Base-by-base conservation (phyloP, 345 rosid genomes). In the Stellera chamaejasme region DNA sequence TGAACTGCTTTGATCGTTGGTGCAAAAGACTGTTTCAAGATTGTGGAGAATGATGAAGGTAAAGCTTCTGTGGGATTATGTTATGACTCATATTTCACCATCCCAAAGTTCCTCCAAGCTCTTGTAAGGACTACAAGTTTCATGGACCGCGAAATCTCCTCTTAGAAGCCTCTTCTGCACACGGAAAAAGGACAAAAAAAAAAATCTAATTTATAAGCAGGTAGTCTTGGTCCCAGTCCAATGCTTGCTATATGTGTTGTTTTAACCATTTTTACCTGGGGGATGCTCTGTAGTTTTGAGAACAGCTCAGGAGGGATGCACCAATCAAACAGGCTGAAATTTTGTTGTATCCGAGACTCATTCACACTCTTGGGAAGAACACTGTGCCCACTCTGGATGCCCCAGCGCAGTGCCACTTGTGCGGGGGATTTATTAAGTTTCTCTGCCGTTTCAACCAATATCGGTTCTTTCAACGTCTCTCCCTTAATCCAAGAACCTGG, bases 401-500 rank as follows among this genome's bases (percentile, higher is more conserved):
- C 85, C 88, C 88, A 75, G 0, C 77, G 74, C 49, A 79, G 69
- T 14, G 88, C 81, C 26, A 79, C 72, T 50, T 79, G 88, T 46
- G 83, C 85, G 4, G 78, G 81, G 6, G 85, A 75, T 52, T 79
- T 82, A 59, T 71, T 64, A 27, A 73, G 72, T 46, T 79, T 69
- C 25, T 69, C 71, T 0, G 82, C 79, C 50, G 69, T 63, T 61
- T 79, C 78, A 32, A 62, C 16, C 67, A 82, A 53, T 26, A 63
- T 54, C 2, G 81, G 75, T 48, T 82, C 83, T 62, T 73, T 73
- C 62, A 79, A 48, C 43, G 75, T 64, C 56, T 82, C 88, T 39
- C 79, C 81, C 54, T 79, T 82, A 32, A 82, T 43, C 81, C 79
- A 82, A 3, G 81, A 64, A 2, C 85, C 83, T 49, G 85, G 81